Evolutionary conservation across 768 basidiomycete species (phyloP), one percentile per base, ranked within the genome.

Genomic region (Cyathus striatus): DNA sequence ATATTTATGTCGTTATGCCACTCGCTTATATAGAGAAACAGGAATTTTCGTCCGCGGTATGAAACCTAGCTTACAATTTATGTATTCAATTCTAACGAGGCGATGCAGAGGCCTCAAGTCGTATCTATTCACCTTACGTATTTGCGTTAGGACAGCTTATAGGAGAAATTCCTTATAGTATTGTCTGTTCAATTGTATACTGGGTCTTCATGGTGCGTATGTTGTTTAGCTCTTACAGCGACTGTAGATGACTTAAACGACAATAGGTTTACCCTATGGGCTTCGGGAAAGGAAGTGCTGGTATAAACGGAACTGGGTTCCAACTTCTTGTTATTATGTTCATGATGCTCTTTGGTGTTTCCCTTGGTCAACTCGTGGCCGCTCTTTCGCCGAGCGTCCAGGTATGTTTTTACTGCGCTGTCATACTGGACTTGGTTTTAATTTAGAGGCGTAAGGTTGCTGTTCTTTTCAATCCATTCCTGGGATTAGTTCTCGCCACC

Each of bases 51-150:
- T 68, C 40, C 53, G 66, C 53, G 62, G 56, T 22, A 17, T 22
- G 16, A 16, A 23, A 25, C 20, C n/a, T 39, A n/a, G 5, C 21
- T 38, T 18, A 26, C 2, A 14, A 18, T 26, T 23, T 21, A 23
- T 25, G 7, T 24, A 35, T 12, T 30, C 40, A 2, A 9, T 27
- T 3, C 16, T 41, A 9, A 39, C n/a, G n/a, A n/a, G n/a, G n/a
- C n/a, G n/a, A n/a, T n/a, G n/a, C 6, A 71, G 90, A 92, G 64
- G 74, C 86, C 0, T 86, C 83, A 2, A 87, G 86, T 63, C 78
- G 86, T 46, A 92, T 93, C 55, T 93, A 93, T 62, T 86, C 83
- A 0, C 83, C 88, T 0, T 82, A 81, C 44, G 87, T 90, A 17
- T 94, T 94, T 57, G 86, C 90, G 23, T 73, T 89, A 24, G 80